Evolutionary conservation across 305 asterid species (phyloP), one percentile per base, ranked within the genome.

Genomic region (Ilex paraguariensis): DNA sequence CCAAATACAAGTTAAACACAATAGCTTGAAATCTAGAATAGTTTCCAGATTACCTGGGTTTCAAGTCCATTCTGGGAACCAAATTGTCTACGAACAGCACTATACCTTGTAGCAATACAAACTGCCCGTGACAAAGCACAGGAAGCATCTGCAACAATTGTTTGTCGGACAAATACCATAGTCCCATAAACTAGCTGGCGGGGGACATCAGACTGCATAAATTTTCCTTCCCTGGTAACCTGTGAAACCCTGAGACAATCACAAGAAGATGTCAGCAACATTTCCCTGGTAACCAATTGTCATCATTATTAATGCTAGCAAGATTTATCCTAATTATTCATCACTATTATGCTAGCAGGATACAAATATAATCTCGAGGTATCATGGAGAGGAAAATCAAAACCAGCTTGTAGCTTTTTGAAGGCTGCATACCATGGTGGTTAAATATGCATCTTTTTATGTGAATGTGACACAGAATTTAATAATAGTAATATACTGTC

Each of bases 61-160:
- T 94, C 99, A 60, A 88, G 88, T 59, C 96, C 96, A 67, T 90
- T 85, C 67, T 76, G 86, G 40, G 96, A 85, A 62, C 98, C 99
- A 68, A 90, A 94, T 71, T 94, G 99, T 67, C 98, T 82, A 65
- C 99, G 96, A 42, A 94, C 85, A 60, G 96, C 97, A 80, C 99
- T 90, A 70, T 94, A 94, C 77, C 98, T 82, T 39, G 98, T 90
- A 59, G 98, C 96, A 78, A 94, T 88, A 62, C 96, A 90, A 66
- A 86, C 98, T 61, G 98, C 99, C 59, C 78, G 84, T 21, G 99
- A 94, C 79, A 94, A 74, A 68, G 96, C 95, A 84, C 56, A 65
- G 42, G 99, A 94, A 65, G 99, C 99, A 76, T 94, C 99, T 10
- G 82, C 63, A 64, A 94, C 99, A 63, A 94, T 94, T 69, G 73